phyloP scores from a whole-genome alignment of 495 filamentous ascomycete genomes.

The Penicillium ucsense region DNA sequence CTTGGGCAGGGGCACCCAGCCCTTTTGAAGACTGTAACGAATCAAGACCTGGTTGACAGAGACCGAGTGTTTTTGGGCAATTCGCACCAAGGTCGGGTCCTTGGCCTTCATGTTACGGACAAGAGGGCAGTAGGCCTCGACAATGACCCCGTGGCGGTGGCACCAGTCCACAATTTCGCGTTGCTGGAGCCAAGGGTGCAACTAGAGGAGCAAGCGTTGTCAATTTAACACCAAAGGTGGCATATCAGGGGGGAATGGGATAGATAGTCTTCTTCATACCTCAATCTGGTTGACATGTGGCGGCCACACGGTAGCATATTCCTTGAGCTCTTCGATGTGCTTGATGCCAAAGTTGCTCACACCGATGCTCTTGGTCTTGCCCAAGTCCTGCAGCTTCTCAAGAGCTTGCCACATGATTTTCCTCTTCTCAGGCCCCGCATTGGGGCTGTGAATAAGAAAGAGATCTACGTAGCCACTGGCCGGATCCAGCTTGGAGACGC shows the following conservation, averaged over 20 bases:
- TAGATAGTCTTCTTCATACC: conserved; percentile 21
- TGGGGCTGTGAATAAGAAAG: conserved; percentile 59
- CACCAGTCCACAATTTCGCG: conserved; percentile 51
- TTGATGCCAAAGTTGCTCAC: conserved; percentile 61
- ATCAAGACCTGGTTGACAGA: conserved; percentile 46
- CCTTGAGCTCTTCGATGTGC: conserved; percentile 53
- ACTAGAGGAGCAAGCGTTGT: conserved; percentile 18
- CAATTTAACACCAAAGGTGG: background rate
- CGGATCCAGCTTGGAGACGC: conserved; percentile 50
- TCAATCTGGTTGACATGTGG: conserved; percentile 64
- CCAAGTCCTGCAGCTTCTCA: conserved; percentile 49
- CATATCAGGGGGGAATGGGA: background rate
- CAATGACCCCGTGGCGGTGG: conserved; percentile 45
- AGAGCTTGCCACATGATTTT: conserved; percentile 58
- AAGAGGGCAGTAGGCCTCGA: conserved; percentile 59
- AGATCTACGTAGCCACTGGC: conserved; percentile 58
- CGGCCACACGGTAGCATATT: conserved; percentile 52
- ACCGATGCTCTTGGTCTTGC: conserved; percentile 51
- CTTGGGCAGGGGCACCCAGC: conserved; percentile 67
- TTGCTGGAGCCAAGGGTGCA: conserved; percentile 62
- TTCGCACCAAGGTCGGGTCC: conserved; percentile 40
- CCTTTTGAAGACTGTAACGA: conserved; percentile 54
- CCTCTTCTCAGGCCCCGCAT: conserved; percentile 39
- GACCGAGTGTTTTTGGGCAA: conserved; percentile 44
- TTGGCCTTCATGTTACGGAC: conserved; percentile 52